Percentiles rank a stretch among this genome's conserved stretches.
Conservation (phyloP, 2,329 filamentous ascomycete genomes). For the Xylaria sp. region DNA sequence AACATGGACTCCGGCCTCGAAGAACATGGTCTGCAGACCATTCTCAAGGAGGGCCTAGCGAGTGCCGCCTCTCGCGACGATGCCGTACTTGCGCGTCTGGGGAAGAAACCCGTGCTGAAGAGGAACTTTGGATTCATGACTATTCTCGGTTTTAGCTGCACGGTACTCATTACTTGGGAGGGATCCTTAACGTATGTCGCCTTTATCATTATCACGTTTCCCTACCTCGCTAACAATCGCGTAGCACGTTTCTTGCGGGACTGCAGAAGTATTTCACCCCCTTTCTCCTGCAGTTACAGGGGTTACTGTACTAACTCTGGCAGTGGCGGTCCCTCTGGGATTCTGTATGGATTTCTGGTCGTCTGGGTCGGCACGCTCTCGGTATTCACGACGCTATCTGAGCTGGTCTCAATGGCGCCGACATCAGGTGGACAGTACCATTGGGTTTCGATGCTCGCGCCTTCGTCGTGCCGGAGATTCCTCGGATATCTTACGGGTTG, state of each 20-base stretch:
- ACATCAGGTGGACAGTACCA: constrained; percentile 44
- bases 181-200: constrained; percentile 39
- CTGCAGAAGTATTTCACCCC: constrained; percentile 36
- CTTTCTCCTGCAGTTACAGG: not conserved
- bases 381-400: constrained; percentile 58
- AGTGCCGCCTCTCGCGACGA: constrained; percentile 29
- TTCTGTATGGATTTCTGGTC: constrained; percentile 64
- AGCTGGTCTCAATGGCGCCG: constrained; percentile 57
- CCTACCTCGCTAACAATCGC: constrained; percentile 7
- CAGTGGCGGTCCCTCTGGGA: constrained; percentile 55
- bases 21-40: constrained; percentile 27
- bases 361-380: constrained; percentile 62
- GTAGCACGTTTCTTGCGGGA: constrained; percentile 38
- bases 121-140: constrained; percentile 43
- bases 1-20: constrained; percentile 31
- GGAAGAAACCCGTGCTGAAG: constrained; percentile 42
- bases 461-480: constrained; percentile 36
- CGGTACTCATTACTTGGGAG: constrained; percentile 45
- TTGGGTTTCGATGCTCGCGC: constrained; percentile 46
- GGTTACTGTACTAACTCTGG: constrained; percentile 20
- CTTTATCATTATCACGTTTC: not conserved
- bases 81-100: constrained; percentile 34
- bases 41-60: constrained; percentile 18
- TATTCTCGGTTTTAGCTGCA: constrained; percentile 45
- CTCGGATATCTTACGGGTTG: constrained; percentile 43